phyloP scores from a whole-genome alignment of 768 basidiomycete species.

The Solioccasus polychromus region DNA sequence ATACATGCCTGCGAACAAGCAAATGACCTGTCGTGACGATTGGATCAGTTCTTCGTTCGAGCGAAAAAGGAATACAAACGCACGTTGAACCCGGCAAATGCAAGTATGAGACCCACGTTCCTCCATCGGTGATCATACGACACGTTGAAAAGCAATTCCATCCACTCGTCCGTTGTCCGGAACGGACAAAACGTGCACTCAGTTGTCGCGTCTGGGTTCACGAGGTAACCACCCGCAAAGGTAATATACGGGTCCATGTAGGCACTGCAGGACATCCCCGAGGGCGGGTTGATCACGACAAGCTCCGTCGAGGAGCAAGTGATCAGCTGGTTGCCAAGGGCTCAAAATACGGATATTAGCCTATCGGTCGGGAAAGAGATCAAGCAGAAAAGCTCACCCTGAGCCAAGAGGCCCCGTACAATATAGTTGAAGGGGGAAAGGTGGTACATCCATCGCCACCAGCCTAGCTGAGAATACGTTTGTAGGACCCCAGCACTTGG shows the following conservation, averaged over 20 bases:
- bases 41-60: no score
- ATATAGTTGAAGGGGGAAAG: slow-evolving; percentile 52
- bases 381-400: slow-evolving; percentile 12
- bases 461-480: slow-evolving; percentile 36
- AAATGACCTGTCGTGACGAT: slow-evolving; percentile 22
- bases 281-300: slow-evolving; percentile 50
- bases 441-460: slow-evolving; percentile 37
- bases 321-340: slow-evolving; percentile 40
- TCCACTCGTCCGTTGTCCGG: slow-evolving; percentile 48
- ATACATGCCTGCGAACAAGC: slow-evolving; percentile 30
- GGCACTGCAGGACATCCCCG: slow-evolving; percentile 48
- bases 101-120: no score
- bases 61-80: background rate
- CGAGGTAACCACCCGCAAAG: slow-evolving; percentile 52
- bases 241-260: slow-evolving; percentile 53
- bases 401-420: slow-evolving; percentile 40
- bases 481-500: slow-evolving; percentile 48
- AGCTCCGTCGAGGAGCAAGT: slow-evolving; percentile 53
- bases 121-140: no score
- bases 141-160: no score
- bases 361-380: background rate
- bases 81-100: slow-evolving; percentile 45
- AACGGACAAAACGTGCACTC: slow-evolving; percentile 57
- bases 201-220: slow-evolving; percentile 50
- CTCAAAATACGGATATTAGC: no score